Conservation (phyloP, 495 filamentous ascomycete genomes). For the Immersiella caudata region DNA sequence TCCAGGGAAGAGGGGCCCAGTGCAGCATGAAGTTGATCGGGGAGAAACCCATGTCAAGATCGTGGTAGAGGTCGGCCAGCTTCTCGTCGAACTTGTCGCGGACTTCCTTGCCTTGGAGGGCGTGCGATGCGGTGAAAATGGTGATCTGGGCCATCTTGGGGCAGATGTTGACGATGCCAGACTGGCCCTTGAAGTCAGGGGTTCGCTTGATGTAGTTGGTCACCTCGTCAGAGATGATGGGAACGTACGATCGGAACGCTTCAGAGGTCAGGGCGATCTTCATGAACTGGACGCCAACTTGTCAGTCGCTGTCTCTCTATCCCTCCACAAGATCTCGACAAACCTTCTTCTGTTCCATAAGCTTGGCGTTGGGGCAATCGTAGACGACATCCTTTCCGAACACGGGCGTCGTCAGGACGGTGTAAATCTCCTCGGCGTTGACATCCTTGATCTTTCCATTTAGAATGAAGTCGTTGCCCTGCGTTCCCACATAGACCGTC, state of each 20-base stretch:
- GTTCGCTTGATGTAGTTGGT: conserved; percentile 66
- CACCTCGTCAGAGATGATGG: conserved; percentile 76
- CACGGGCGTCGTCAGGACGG: conserved; percentile 78
- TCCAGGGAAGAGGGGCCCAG: conserved; percentile 84
- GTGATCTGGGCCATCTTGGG: conserved; percentile 80
- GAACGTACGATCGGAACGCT: conserved; percentile 76
- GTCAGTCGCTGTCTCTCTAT: conserved; percentile 11
- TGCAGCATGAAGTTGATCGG: conserved; percentile 86
- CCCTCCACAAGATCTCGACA: neutral
- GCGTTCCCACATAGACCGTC: conserved; percentile 73
- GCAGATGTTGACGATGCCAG: conserved; percentile 65
- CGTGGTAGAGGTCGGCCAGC: conserved; percentile 77
- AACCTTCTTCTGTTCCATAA: conserved; percentile 51
- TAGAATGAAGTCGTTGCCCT: conserved; percentile 84
- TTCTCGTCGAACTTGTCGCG: conserved; percentile 73
- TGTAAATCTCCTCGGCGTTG: conserved; percentile 81
- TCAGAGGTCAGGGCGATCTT: conserved; percentile 79
- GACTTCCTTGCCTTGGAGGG: conserved; percentile 79
- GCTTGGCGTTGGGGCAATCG: conserved; percentile 82
- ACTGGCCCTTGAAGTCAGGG: conserved; percentile 66
- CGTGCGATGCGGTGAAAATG: conserved; percentile 79
- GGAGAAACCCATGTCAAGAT: conserved; percentile 81
- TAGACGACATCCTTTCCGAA: conserved; percentile 87
- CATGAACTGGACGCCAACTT: conserved; percentile 63
- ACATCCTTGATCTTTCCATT: conserved; percentile 84